Base-by-base conservation (phyloP, 225 moss, liverwort and hornwort genomes). In the Marchantia paleacea region DNA sequence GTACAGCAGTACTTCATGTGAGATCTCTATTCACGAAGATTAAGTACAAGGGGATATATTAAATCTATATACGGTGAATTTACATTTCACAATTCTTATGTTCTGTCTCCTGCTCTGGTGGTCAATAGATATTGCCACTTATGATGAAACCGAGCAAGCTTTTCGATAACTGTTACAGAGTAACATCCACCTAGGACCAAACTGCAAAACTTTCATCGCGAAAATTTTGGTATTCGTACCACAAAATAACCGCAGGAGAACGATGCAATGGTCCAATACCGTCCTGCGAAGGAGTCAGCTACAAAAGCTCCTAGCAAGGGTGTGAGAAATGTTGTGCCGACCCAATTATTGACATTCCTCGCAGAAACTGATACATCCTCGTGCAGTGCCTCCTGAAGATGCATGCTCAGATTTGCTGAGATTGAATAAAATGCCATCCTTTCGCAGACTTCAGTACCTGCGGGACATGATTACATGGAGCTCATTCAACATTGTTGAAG, bases 291-390 rank as follows among this genome's bases (percentile, higher is more conserved):
- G 54, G 97, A 92, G 85, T 99, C 97, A 50, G 97, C 97, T 22
- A 99, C 84, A 79, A 99, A 95, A 22, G 97, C 97, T 78, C 95
- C 97, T 75, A 99, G 81, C 71, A 99, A 91, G 12, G 97, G 93
- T 26, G 95, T 95, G 75, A 99, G 91, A 83, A 95, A 99, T 55
- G 93, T 95, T 18, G 95, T 95, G 77, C 97, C 97, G 73, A 88
- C 86, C 97, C 95, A 99, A 72, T 99, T 99, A 88, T 93, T 99
- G 68, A 99, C 97, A 83, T 94, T 99, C 83, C 95, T 90, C 18
- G 93, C 95, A 6, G 97, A 89, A 52, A 91, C 95, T 26, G 95
- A 92, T 72, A 95, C 89, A 77, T 93, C 93, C 84, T 99, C 95
- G 24, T 82, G 87, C 14, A 99, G 83, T 57, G 91, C 93, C 74